Evolutionary conservation across 768 basidiomycete genomes (phyloP), one percentile per base, ranked within the genome.

Genomic region (Lentinus tigrinus): DNA sequence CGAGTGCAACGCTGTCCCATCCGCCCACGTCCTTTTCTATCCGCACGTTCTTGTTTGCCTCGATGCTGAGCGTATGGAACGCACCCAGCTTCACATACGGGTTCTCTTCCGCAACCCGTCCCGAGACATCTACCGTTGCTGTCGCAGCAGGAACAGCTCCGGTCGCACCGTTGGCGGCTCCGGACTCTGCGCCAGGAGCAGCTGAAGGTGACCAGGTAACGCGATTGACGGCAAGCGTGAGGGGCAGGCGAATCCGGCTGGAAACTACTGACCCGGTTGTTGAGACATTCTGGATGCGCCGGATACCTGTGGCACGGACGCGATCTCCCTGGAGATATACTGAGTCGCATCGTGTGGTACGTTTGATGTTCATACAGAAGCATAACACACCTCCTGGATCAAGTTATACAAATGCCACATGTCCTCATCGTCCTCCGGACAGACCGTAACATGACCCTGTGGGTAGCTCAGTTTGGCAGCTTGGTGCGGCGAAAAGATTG

Each of bases 341-440:
- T n/a, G n/a, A n/a, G n/a, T n/a, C n/a, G n/a, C n/a, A n/a, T n/a
- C n/a, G n/a, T n/a, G n/a, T n/a, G n/a, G n/a, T n/a, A n/a, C n/a
- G n/a, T n/a, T n/a, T n/a, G n/a, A n/a, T n/a, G n/a, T n/a, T n/a
- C n/a, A n/a, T n/a, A n/a, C n/a, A 31, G 1, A 31, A 31, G 31
- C 6, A 34, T 14, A 39, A 50, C 78, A 50, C 46, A 83, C 83
- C 71, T 89, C 80, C 63, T 91, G 85, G 54, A 99, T 97, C 55
- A 99, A 79, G 76, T 99, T 98, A 74, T 98, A 99, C 27, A 98
- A 79, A 80, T 99, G 97, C 95, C 96, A 99, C 90, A 99, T 97
- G 72, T 99, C 97, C 74, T 99, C 97, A 67, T 98, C 94, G 65
- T 98, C 95, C 72, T 99, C 95, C 4, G 96, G 95, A 47, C 93